Conservation (phyloP, 495 filamentous ascomycete species). For the Rostrohypoxylon terebratum region DNA sequence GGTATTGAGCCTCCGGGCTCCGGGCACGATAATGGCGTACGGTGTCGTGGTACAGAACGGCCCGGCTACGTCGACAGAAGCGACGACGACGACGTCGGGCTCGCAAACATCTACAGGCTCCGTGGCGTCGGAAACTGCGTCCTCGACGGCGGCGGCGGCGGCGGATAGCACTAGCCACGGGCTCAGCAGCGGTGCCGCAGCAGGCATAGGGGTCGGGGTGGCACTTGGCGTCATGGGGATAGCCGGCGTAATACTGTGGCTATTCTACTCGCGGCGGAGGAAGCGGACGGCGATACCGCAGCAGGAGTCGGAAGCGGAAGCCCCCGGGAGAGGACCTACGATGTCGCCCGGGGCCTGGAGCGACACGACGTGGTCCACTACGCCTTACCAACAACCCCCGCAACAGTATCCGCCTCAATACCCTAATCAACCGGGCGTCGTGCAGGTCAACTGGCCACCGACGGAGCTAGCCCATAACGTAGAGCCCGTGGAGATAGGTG, state of each 20-base stretch:
- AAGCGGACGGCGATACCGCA: constrained; percentile 9
- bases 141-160: constrained; percentile 6
- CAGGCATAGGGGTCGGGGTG: constrained; percentile 28
- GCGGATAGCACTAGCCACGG: constrained; percentile 1
- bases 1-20: constrained; percentile 12
- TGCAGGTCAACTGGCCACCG: constrained; percentile 31
- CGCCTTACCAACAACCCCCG: not conserved
- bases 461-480: constrained; percentile 18
- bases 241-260: constrained; percentile 16
- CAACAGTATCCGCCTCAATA: constrained; percentile 9
- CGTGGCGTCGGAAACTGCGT: constrained; percentile 23
- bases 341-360: constrained; percentile 8
- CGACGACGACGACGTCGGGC: not conserved
- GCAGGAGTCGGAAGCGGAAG: not conserved
- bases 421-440: too few relatives aligned
- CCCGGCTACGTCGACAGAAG: not conserved
- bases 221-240: constrained; percentile 22
- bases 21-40: constrained; percentile 40
- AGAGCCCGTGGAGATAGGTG: constrained; percentile 28
- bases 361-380: constrained; percentile 11
- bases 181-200: constrained; percentile 21
- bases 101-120: constrained; percentile 4
- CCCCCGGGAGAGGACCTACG: not conserved
- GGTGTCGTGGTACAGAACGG: constrained; percentile 27
- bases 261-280: constrained; percentile 29